Base-by-base conservation (phyloP, 805 yeast species). In the Candida pseudofarinosa region DNA sequence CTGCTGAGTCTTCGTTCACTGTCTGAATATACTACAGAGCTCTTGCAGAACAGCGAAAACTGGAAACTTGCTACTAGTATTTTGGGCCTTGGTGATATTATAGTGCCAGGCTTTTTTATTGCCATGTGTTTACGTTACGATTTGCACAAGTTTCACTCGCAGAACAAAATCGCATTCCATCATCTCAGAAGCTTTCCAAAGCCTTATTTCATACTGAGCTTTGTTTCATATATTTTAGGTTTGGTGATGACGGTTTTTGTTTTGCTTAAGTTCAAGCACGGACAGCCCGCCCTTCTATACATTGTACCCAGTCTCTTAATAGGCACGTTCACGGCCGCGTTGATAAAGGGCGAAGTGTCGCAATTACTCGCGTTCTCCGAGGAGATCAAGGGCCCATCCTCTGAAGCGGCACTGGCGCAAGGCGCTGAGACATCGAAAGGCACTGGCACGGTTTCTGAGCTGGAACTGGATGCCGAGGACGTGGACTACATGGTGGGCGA, bases 201-300 rank as follows among this genome's bases (percentile, higher is more conserved):
- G 33, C 67, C 72, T 0, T 82, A 79, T 51, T 82, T 81, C 53
- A 40, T 37, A 1, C 50, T 65, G 3, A 66, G 79, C 2, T 17
- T 81, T n/a, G 31, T 67, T 2, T 71, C 78, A 8, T 83, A 83
- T 55, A 42, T 61, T 0, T 4, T 67, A n/a, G 83, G 80, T 0
- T 54, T 83, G 33, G 17, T 57, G 0, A 38, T 53, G 0, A 77
- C 88, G 1, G 59, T 73, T 38, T 50, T 46, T 2, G 75, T 69
- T 3, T 56, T 75, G 39, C 60, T 63, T 26, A 39, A 53, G 3
- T 75, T 52, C 46, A 51, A 69, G 1, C 56, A 53, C 8, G 87
- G 81, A 0, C 89, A 83, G 58, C 89, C 89, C 1, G 88, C 88
- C 0, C 61, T 84, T 47, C 54, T 84, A 15, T 83, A 81, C 53